A percentile compares a stretch with the other conserved stretches of the same genome.
phyloP scores from a whole-genome alignment of 257 asterid genomes.

The Solanum neorickii region DNA sequence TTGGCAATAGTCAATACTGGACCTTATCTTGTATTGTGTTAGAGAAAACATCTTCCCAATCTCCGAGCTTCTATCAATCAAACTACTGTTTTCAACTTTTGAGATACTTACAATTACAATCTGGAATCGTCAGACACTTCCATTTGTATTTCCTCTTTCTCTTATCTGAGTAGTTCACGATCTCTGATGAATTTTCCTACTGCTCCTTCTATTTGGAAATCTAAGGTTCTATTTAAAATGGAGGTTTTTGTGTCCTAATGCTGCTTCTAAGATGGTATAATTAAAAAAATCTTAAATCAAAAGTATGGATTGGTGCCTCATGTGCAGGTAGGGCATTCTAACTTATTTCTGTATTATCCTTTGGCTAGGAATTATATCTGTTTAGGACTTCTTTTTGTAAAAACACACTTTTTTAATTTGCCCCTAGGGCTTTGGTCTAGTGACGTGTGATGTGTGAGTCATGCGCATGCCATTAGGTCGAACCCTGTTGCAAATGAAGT shows the following conservation, averaged over 20 bases:
- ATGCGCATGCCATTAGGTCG: neutral
- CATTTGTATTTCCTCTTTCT: neutral
- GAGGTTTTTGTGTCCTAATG: neutral
- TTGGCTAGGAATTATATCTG: neutral
- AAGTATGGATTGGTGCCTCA: neutral
- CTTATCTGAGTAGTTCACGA: neutral
- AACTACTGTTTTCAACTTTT: neutral
- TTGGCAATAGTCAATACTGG: neutral
- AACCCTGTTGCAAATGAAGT: neutral
- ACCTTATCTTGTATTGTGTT: neutral
- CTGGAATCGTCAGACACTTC: neutral
- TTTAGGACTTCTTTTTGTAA: neutral
- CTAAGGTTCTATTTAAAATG: neutral
- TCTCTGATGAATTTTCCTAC: neutral
- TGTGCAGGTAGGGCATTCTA: neutral
- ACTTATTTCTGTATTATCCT: neutral
- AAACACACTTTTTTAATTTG: neutral
- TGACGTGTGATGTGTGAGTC: neutral
- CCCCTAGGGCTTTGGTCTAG: neutral
- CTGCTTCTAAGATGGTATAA: neutral
- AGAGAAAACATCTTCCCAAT: neutral
- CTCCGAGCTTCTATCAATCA: neutral
- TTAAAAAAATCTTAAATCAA: neutral
- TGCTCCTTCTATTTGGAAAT: neutral
- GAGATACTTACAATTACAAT: neutral